phyloP scores from a whole-genome alignment of 2,329 filamentous ascomycete species.

The Ascochyta koolunga region DNA sequence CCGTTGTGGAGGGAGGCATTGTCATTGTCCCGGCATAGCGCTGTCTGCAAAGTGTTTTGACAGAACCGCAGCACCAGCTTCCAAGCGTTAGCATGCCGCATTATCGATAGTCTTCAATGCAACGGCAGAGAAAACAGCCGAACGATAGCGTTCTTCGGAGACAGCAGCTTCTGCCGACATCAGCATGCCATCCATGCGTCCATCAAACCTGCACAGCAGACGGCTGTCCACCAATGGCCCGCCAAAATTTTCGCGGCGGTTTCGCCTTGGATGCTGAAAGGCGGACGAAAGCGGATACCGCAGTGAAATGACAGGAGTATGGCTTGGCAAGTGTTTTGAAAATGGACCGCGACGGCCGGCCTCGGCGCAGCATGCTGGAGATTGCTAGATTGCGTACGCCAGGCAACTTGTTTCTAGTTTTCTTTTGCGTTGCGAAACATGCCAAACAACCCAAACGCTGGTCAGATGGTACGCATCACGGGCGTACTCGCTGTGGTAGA shows the following conservation, averaged over 20 bases:
- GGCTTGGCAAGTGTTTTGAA: conserved; percentile 44
- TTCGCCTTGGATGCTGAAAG: conserved; percentile 23
- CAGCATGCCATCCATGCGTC: conserved; percentile 37
- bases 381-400: conserved; percentile 43
- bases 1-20: conserved; percentile 1
- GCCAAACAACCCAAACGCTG: conserved; percentile 36
- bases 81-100: conserved; percentile 15
- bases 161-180: conserved; percentile 37
- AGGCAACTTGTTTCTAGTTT: conserved; percentile 13
- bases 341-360: conserved; percentile 29
- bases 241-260: conserved; percentile 39
- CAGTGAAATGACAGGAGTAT: conserved; percentile 21
- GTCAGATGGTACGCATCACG: conserved; percentile 44
- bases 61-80: conserved; percentile 25
- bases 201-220: conserved; percentile 43
- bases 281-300: conserved; percentile 19
- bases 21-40: conserved; percentile 22
- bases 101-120: conserved; percentile 23
- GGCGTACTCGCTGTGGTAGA: conserved; percentile 18
- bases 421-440: conserved; percentile 41
- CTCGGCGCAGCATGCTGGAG: conserved; percentile 27
- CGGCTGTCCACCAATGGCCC: conserved; percentile 33
- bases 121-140: conserved; percentile 10
- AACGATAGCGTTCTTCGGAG: conserved; percentile 17
- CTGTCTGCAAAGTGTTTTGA: conserved; percentile 23